Base-by-base conservation (phyloP, 2,329 filamentous ascomycete genomes). In the Aspergillus costaricaensis region DNA sequence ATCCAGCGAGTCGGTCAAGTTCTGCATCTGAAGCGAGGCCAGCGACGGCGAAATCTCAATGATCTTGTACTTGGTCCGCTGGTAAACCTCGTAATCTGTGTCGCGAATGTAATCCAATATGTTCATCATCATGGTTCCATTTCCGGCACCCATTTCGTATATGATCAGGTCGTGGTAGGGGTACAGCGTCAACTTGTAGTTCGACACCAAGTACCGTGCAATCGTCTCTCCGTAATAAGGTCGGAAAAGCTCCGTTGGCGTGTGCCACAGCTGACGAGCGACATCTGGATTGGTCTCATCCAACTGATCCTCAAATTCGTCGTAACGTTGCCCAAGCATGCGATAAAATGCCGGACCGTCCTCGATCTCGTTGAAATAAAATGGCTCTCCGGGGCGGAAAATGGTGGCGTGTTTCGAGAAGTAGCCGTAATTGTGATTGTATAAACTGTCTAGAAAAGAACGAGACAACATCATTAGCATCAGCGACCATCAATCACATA, bases 131-230 rank as follows among this genome's bases (percentile, higher is more conserved):
- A 99, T 85, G 0, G 96, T 99, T 64, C 95, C 95, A 70, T 96
- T 94, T 69, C 95, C 95, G 41, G 95, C 95, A 55, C 95, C 95
- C 90, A 99, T 96, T 76, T 99, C 95, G 84, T 97, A 99, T 76
- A 99, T 96, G 70, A 96, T 91, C 55, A 99, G 85, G 77, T 99
- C 95, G 77, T 97, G 89, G 81, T 98, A 97, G 2, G 95, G 95
- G 75, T 95, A 98, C 58, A 92, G 86, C 48, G 91, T 91, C 74
- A 97, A 86, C 74, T 95, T 92, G 84, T 99, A 99, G 80, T 99
- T 97, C 67, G 91, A 89, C 67, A 98, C 88, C 48, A 99, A 86
- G 76, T 98, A 97, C 19, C 94, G 89, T n/a, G 94, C 95, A 67
- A 99, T 91, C 36, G 95, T 91, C 81, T 99, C 93, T 72, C 94